phyloP scores from a whole-genome alignment of 2,329 filamentous ascomycete species.

The Hymenoscyphus repandus region DNA sequence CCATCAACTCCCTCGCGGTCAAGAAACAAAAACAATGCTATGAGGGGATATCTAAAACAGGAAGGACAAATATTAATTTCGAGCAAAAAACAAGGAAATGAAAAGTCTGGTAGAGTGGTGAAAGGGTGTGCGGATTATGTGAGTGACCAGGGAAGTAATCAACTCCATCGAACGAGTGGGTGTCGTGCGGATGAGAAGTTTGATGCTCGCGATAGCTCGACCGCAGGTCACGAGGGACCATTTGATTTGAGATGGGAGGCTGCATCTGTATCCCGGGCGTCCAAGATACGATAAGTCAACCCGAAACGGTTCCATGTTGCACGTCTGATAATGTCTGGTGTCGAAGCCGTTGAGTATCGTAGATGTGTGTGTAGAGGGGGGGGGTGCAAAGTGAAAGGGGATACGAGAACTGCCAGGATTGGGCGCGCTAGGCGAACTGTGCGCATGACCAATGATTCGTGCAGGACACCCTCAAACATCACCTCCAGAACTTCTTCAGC shows the following conservation, averaged over 20 bases:
- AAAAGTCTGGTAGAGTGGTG: too few species aligned
- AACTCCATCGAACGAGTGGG: neutral
- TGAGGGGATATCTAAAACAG: conserved; percentile 9
- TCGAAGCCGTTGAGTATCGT: neutral
- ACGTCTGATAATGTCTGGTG: conserved; percentile 4
- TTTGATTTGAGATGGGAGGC: too few species aligned
- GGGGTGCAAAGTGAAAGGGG: conserved; percentile 2
- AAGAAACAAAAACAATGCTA: conserved; percentile 4
- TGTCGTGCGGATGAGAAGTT: too few species aligned
- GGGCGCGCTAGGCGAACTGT: conserved; percentile 16
- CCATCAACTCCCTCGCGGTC: neutral
- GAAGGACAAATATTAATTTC: conserved; percentile 2
- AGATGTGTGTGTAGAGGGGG: neutral
- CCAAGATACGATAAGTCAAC: conserved; percentile 1
- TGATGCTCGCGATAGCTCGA: too few species aligned
- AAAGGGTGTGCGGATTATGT: neutral
- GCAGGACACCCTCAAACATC: conserved; percentile 26
- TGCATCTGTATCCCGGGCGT: too few species aligned
- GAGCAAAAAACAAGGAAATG: conserved; percentile 3
- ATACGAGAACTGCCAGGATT: conserved; percentile 17
- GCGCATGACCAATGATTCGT: conserved; percentile 28
- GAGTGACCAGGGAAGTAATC: neutral
- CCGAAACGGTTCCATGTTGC: neutral
- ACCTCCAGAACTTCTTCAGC: neutral
- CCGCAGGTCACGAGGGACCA: too few species aligned